phyloP scores from a whole-genome alignment of 441 rosid species.

The Brassica hybrid region DNA sequence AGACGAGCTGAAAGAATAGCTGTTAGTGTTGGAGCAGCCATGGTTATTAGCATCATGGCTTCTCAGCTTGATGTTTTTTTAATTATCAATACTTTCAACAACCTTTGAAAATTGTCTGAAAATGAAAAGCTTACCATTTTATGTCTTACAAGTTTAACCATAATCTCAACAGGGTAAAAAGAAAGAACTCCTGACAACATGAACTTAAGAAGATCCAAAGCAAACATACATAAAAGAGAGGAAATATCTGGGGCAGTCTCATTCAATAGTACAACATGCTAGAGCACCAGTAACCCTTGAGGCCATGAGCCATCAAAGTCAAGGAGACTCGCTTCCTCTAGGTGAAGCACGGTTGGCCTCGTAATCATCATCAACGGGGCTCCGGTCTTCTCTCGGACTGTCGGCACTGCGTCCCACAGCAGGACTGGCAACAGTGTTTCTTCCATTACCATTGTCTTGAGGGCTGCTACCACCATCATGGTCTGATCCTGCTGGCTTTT shows the following conservation, averaged over 20 bases:
- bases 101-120: conserved; percentile 19
- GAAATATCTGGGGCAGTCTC: not conserved
- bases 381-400: conserved; percentile 47
- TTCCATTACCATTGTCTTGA: conserved; percentile 39
- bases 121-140: not conserved
- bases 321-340: conserved; percentile 64
- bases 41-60: conserved; percentile 16
- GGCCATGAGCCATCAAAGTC: conserved; percentile 26
- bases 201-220: conserved; percentile 14
- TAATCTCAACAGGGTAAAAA: not conserved
- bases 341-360: conserved; percentile 38
- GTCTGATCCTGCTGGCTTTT: conserved; percentile 37
- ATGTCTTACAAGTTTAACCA: conserved; percentile 5
- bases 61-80: conserved; percentile 31
- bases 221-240: conserved; percentile 5
- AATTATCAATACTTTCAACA: not conserved
- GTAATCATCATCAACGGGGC: conserved; percentile 54
- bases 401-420: not conserved
- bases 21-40: conserved; percentile 32
- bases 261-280: conserved; percentile 31
- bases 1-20: conserved; percentile 70
- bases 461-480: conserved; percentile 41
- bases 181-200: not conserved
- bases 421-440: conserved; percentile 47
- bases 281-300: conserved; percentile 15